Base-by-base conservation (phyloP, 495 filamentous ascomycete species). In the Aspergillus campestris region DNA sequence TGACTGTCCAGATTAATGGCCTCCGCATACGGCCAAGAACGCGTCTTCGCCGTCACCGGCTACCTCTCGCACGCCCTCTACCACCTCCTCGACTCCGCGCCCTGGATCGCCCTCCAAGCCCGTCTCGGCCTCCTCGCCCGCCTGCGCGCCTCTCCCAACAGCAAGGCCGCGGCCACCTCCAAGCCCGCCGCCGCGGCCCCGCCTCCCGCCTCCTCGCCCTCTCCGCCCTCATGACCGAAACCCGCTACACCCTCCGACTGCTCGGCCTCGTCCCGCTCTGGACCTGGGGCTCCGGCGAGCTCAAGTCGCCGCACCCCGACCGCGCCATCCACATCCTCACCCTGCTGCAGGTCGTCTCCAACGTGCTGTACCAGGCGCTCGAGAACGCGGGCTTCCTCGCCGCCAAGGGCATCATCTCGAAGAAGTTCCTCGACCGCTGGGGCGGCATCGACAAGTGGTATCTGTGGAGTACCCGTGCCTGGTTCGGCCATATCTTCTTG, bases 341-440 rank as follows among this genome's bases (percentile, higher is more conserved):
- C 9, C 77, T 76, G 54, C 61, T 77, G n/a, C 87, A 94, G 56
- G 73, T 95, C 7, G 38, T 70, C 8, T 73, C 73, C 12, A 84
- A 82, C 60, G 59, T 83, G 10, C 51, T 73, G 5, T 89, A 84
- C 69, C 91, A 96, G 64, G 58, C 72, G 8, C 74, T 94, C 29
- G 91, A 97, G 71, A 95, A 95, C 62, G 79, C 73, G 6, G 84
- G 83, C 7, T 95, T 85, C 66, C 73, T 97, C 7, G 76, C 82
- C 5, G 59, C 66, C 14, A 86, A 87, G 53, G 78, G 79, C 12
- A 39, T 73, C 0, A 40, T 66, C 7, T 61, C 66, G 4, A 65
- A 66, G 34, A 47, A 44, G 3, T 60, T 61, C 37, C 72, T 95
- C 0, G 56, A 94, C 28, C 71, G 70, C 3, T 78, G 73, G 61